A percentile compares a stretch with the other conserved stretches of the same genome.
Evolutionary conservation across 495 filamentous ascomycete species (phyloP).

Genomic region (Neurospora intermedia): DNA sequence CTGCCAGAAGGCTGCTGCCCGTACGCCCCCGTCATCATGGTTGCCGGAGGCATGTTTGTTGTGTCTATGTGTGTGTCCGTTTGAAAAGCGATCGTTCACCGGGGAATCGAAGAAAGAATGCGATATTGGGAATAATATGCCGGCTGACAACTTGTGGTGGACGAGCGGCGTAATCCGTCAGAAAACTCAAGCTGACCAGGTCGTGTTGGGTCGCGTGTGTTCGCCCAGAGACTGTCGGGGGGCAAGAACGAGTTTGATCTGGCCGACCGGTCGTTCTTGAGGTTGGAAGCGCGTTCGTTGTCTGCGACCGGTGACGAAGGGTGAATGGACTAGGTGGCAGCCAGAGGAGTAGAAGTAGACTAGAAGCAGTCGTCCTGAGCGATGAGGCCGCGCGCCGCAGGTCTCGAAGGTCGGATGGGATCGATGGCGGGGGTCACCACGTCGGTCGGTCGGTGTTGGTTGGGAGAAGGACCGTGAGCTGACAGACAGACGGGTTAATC

Average conservation of each 20-base stretch:
- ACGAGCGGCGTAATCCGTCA: neutral
- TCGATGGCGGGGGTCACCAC: neutral
- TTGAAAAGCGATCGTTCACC: neutral
- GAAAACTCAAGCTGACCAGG: neutral
- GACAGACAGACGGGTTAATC: neutral
- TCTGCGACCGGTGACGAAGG: neutral
- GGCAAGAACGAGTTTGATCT: neutral
- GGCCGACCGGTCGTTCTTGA: neutral
- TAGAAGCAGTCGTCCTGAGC: neutral
- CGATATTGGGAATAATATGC: neutral
- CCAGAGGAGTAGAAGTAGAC: neutral
- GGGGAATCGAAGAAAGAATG: neutral
- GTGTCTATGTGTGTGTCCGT: neutral
- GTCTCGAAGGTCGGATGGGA: neutral
- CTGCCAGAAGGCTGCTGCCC: conserved; percentile 45
- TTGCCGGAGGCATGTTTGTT: conserved; percentile 16
- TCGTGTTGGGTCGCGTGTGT: neutral
- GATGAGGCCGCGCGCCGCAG: neutral
- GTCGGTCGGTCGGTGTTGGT: neutral
- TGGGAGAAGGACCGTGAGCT: neutral
- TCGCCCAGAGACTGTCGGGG: neutral
- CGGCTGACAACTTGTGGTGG: neutral
- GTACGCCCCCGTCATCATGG: conserved; percentile 26
- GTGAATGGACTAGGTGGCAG: neutral
- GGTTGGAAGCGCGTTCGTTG: neutral